phyloP scores from a whole-genome alignment of 495 filamentous ascomycete genomes.

The Stereocaulon alpinum region DNA sequence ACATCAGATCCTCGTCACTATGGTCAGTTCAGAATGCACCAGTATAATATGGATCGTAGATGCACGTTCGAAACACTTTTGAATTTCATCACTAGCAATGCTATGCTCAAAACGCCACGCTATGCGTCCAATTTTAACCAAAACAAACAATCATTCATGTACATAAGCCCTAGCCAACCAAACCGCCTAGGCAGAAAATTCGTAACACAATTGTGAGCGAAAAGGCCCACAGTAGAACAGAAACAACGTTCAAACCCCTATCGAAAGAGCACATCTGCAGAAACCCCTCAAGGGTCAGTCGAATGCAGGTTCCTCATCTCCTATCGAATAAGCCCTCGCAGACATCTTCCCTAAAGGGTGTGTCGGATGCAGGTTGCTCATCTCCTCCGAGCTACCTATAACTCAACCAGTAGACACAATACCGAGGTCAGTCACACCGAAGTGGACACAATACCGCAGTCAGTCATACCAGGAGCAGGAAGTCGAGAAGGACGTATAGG shows the following conservation, averaged over 20 bases:
- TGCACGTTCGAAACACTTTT: not conserved
- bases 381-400: not conserved
- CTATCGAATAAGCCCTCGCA: constrained; percentile 6
- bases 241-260: not conserved
- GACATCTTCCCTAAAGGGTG: constrained; percentile 16
- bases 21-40: no score
- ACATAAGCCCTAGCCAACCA: not conserved
- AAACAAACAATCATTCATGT: not conserved
- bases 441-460: constrained; percentile 20
- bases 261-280: no score
- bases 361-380: constrained; percentile 15
- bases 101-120: not conserved
- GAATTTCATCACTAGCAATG: not conserved
- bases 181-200: not conserved
- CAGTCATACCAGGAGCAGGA: constrained; percentile 17
- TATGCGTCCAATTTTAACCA: not conserved
- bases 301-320: not conserved
- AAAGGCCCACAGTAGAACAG: no score
- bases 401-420: constrained; percentile 17
- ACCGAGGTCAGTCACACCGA: constrained; percentile 14
- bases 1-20: not conserved
- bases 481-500: not conserved
- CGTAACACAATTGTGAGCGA: no score
- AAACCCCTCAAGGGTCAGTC: no score
- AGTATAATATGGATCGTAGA: not conserved